Evolutionary conservation across 192 early-diverging fungal genomes (phyloP), one percentile per base, ranked within the genome.

Genomic region (Backusella mclennaniae): DNA sequence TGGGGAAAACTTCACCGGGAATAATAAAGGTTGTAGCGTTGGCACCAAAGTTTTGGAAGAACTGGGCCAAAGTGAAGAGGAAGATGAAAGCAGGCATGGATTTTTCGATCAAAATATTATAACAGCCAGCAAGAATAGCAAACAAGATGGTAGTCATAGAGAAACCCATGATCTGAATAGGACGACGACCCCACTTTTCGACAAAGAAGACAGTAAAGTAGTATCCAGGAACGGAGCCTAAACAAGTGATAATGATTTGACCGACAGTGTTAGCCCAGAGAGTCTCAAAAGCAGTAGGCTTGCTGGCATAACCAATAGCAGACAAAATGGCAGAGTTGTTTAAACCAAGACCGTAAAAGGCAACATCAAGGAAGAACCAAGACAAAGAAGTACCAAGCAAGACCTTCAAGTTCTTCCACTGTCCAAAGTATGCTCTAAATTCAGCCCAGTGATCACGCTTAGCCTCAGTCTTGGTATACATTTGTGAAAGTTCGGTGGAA

Each of bases 101-200:
- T 59, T 81, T 82, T 83, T 90, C 85, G 46, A 85, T 77, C 46
- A 92, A 84, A 66, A 81, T 79, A 82, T 89, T 75, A 84, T 92
- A 92, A 31, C 81, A 88, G 73, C 87, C 90, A 59, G 88, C 90
- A 69, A 94, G 80, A 63, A 91, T 80, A 41, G 89, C 84, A 74
- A 95, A 95, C 69, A 94, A 82, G 19, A 95, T 77, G 33, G 93
- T 90, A 59, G 94, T 85, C 76, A 93, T 84, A 12, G 79, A 82
- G 81, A 96, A 98, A 36, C 96, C 96, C 72, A 92, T 83, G 67
- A 94, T 87, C 82, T 96, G 95, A 77, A 98, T 98, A n/a, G 83
- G 90, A 73, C 92, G 94, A 77, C 97, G 94, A 73, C 97, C 97
- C 38, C 92, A 73, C 59, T 83, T 79, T 71, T 98, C 97, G 67